Percentiles rank a stretch among this genome's conserved stretches.
Conservation (phyloP, 2,329 filamentous ascomycete species). For the Cladosporium velox region DNA sequence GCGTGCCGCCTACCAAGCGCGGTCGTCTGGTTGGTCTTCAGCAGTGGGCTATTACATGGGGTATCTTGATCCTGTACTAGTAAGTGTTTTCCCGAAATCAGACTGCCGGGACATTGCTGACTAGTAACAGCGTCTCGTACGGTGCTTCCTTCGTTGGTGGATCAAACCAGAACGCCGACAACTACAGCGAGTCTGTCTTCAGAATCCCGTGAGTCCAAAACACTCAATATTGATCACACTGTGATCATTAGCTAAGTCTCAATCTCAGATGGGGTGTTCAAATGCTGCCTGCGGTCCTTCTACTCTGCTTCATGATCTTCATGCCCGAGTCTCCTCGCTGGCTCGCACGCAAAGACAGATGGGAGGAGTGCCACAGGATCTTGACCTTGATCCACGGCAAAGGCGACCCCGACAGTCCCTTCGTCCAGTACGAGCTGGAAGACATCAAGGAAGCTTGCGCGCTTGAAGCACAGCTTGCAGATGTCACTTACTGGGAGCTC, state of each 20-base stretch:
- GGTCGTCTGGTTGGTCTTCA: constrained; percentile 70
- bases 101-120: background rate
- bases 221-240: background rate
- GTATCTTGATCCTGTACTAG: constrained; percentile 68
- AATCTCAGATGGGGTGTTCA: constrained; percentile 48
- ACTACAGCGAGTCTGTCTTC: constrained; percentile 47
- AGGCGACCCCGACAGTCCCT: constrained; percentile 41
- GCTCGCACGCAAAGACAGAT: constrained; percentile 48
- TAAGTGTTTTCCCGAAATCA: background rate
- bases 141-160: constrained; percentile 63
- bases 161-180: constrained; percentile 21
- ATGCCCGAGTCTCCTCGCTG: constrained; percentile 48
- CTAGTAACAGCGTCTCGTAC: constrained; percentile 52
- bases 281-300: constrained; percentile 43
- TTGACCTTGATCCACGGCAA: constrained; percentile 47
- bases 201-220: constrained; percentile 46
- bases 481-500: constrained; percentile 71
- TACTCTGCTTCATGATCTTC: constrained; percentile 45
- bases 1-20: constrained; percentile 58
- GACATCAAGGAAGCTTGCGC: constrained; percentile 70
- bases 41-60: constrained; percentile 68
- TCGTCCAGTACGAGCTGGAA: constrained; percentile 67
- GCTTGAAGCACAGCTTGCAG: constrained; percentile 68
- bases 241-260: constrained; percentile 38
- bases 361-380: constrained; percentile 47